phyloP scores from a whole-genome alignment of 768 basidiomycete genomes.

The Lentinula sp. region DNA sequence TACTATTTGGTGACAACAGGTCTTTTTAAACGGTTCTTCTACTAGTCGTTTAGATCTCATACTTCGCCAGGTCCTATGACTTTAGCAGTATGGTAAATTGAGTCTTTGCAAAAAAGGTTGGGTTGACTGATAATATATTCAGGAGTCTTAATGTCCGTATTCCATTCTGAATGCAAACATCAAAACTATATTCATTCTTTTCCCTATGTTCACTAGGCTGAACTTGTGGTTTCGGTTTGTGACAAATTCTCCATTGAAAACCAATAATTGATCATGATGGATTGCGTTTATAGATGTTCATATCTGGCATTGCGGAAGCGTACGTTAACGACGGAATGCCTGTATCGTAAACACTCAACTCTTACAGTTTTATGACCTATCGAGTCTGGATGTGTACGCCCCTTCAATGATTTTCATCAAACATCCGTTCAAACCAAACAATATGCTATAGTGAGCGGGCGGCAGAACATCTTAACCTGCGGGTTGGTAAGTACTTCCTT shows the following conservation, averaged over 20 bases:
- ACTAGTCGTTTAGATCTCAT: neutral
- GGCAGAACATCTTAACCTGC: slow-evolving; percentile 14
- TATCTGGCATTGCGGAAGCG: slow-evolving; percentile 27
- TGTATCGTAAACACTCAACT: neutral
- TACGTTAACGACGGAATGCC: slow-evolving; percentile 6
- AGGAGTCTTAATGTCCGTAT: slow-evolving; percentile 26
- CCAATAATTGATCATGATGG: neutral
- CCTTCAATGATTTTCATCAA: neutral
- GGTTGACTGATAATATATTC: neutral
- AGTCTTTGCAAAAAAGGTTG: neutral
- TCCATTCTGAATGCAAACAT: neutral
- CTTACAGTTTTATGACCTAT: slow-evolving; percentile 21
- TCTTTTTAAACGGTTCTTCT: neutral
- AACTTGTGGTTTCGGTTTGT: slow-evolving; percentile 22
- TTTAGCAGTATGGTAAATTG: slow-evolving; percentile 21
- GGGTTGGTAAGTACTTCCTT: slow-evolving; percentile 11
- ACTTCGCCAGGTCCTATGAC: neutral
- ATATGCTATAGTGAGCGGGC: slow-evolving; percentile 17
- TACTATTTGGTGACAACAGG: slow-evolving; percentile 22
- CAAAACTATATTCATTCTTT: neutral
- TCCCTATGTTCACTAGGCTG: slow-evolving; percentile 10
- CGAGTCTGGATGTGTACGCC: slow-evolving; percentile 23
- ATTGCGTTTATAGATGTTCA: slow-evolving; percentile 19
- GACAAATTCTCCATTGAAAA: neutral
- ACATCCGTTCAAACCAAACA: neutral